Evolutionary conservation across 352 stramenopile species (phyloP).

Genomic region (Globisporangium solare): DNA sequence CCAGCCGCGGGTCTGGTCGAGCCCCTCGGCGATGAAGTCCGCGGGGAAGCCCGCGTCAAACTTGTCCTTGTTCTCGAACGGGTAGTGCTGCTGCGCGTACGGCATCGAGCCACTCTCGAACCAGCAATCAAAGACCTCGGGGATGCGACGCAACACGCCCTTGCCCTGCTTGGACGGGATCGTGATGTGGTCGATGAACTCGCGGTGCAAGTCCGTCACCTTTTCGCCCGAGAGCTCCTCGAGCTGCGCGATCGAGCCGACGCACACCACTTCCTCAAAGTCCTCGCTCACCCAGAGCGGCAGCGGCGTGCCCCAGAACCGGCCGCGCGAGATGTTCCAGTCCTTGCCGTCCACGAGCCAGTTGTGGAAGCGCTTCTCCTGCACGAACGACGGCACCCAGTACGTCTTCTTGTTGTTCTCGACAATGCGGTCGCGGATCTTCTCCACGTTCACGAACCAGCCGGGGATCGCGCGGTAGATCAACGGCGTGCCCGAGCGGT

Average conservation of each 20-base stretch:
- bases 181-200: slow-evolving; percentile 97
- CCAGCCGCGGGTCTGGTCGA: slow-evolving; percentile 99
- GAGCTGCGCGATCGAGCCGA: slow-evolving; percentile 96
- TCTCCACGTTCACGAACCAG: slow-evolving; percentile 99
- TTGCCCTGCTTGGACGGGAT: slow-evolving; percentile 95
- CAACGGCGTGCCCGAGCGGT: slow-evolving; percentile 98
- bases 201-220: slow-evolving; percentile 95
- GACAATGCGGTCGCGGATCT: slow-evolving; percentile 94
- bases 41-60: slow-evolving; percentile 97
- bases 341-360: slow-evolving; percentile 98
- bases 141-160: slow-evolving; percentile 78
- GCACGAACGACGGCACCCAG: slow-evolving; percentile 90
- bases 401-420: slow-evolving; percentile 87
- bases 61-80: slow-evolving; percentile 98
- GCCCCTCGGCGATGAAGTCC: slow-evolving; percentile 99
- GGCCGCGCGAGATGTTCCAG: slow-evolving; percentile 98
- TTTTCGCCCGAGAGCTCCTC: slow-evolving; percentile 92
- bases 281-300: slow-evolving; percentile 98
- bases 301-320: slow-evolving; percentile 99
- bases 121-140: slow-evolving; percentile 99
- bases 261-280: slow-evolving; percentile 95
- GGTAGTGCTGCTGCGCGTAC: slow-evolving; percentile 99
- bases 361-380: slow-evolving; percentile 99
- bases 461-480: slow-evolving; percentile 99
- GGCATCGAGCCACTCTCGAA: slow-evolving; percentile 99